Evolutionary conservation across 441 rosid species (phyloP), one percentile per base, ranked within the genome.

Genomic region (Aleurites moluccanus): DNA sequence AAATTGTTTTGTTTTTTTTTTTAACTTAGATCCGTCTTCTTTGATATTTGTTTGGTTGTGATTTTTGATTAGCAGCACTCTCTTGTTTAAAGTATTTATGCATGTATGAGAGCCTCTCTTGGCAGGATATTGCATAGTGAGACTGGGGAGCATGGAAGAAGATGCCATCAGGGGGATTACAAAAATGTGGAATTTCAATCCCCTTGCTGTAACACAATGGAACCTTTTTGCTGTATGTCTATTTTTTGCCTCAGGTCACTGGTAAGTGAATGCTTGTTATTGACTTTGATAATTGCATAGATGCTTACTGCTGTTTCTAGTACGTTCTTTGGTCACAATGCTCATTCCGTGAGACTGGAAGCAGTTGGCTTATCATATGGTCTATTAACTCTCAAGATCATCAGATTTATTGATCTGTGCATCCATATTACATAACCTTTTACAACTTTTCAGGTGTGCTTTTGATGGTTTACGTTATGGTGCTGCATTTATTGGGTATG

Each of bases 401-500:
- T 45, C n/a, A 28, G 21, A 67, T 67, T 77, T 67, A 27, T 40
- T 25, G 35, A 38, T 71, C 21, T 59, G n/a, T 62, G 33, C 30
- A 5, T 63, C 66, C 15, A 62, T 49, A 6, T 52, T 52, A 56
- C 70, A 28, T 53, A 25, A 25, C 35, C 40, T 2, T 59, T 47
- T 40, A 45, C 47, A 38, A 65, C 67, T 59, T 73, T 77, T 75
- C 83, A 89, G 97, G 99, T 96, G 99, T 73, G 94, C 99, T 77
- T 96, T 96, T 76, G 99, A 93, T 82, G 99, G 99, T 74, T 94
- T 96, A 65, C 92, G 94, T n/a, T 96, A 93, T 69, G 96, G 97
- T 73, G 92, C 98, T 79, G 99, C 99, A 49, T 96, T 96, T 86
- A 80, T 91, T 55, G 99, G 99, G 99, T 96, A 55, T 62, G n/a